Conservation (phyloP, 495 filamentous ascomycete species). For the Xylaria longipes region DNA sequence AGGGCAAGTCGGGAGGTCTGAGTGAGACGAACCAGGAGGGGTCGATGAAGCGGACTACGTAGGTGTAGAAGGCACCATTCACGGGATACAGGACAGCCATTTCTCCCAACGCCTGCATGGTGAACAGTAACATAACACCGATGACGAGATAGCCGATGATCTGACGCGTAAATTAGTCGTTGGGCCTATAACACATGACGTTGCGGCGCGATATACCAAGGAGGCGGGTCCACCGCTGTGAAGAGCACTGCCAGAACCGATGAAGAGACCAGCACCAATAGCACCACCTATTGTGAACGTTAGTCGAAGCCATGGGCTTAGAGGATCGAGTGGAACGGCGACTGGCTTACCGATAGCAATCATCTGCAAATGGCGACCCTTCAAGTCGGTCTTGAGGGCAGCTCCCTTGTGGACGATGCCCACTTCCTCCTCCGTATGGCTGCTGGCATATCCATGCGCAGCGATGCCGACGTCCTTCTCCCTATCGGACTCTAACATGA, state of each 20-base stretch:
- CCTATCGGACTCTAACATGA: conserved; percentile 29
- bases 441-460: conserved; percentile 3
- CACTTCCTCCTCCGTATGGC: conserved; percentile 38
- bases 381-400: conserved; percentile 42
- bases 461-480: conserved; percentile 23
- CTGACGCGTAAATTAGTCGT: conserved; percentile 26
- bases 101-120: conserved; percentile 68
- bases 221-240: conserved; percentile 60
- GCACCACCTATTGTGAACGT: conserved; percentile 50
- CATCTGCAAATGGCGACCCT: conserved; percentile 72
- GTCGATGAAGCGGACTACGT: conserved; percentile 71
- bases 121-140: conserved; percentile 53
- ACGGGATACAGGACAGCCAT: conserved; percentile 71
- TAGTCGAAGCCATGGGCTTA: conserved; percentile 16
- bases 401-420: conserved; percentile 35
- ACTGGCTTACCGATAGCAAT: conserved; percentile 68
- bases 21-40: conserved; percentile 59
- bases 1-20: neutral
- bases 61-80: conserved; percentile 63
- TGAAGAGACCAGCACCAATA: conserved; percentile 65
- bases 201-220: conserved; percentile 43
- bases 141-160: conserved; percentile 61
- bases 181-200: neutral
- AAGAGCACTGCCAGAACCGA: conserved; percentile 59
- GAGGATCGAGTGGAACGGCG: neutral